A percentile compares a stretch with the other conserved stretches of the same genome.
Evolutionary conservation across 768 basidiomycete species (phyloP).

Genomic region (Phaffia australis): DNA sequence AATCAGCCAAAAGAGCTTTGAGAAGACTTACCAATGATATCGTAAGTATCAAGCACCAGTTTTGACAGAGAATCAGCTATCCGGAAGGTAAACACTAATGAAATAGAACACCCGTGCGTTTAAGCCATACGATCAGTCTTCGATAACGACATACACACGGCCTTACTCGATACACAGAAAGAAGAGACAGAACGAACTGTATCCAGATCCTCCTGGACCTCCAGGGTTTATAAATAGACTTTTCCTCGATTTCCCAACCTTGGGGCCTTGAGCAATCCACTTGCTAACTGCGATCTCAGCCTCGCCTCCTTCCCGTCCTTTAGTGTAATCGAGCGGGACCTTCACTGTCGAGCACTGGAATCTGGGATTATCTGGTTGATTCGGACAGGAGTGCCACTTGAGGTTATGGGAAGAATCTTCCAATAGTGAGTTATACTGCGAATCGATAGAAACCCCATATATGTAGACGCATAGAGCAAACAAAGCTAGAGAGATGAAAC

Average conservation of each 20-base stretch:
- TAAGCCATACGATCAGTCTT: neutral
- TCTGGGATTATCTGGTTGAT: neutral
- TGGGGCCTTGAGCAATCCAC: neutral
- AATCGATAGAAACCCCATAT: too few relatives aligned
- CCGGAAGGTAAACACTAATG: slow-evolving; percentile 13
- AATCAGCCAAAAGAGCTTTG: neutral
- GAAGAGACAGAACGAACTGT: neutral
- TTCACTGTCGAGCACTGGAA: slow-evolving; percentile 9
- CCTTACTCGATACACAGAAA: neutral
- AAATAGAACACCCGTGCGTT: neutral
- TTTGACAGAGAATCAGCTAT: neutral
- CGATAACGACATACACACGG: neutral
- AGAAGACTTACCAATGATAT: neutral
- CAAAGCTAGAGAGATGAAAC: too few relatives aligned
- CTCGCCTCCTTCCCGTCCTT: slow-evolving; percentile 10
- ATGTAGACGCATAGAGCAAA: too few relatives aligned
- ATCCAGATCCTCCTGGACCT: slow-evolving; percentile 18
- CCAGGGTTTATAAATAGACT: slow-evolving; percentile 13
- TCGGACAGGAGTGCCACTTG: slow-evolving; percentile 7
- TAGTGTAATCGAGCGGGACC: slow-evolving; percentile 20
- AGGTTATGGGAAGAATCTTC: neutral
- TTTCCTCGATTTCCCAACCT: slow-evolving; percentile 3
- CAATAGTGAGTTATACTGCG: too few relatives aligned
- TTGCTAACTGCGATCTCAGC: slow-evolving; percentile 9
- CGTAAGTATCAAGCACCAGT: neutral